Evolutionary conservation across 345 rosid species (phyloP).

Genomic region (Crucihimalaya himalaica): DNA sequence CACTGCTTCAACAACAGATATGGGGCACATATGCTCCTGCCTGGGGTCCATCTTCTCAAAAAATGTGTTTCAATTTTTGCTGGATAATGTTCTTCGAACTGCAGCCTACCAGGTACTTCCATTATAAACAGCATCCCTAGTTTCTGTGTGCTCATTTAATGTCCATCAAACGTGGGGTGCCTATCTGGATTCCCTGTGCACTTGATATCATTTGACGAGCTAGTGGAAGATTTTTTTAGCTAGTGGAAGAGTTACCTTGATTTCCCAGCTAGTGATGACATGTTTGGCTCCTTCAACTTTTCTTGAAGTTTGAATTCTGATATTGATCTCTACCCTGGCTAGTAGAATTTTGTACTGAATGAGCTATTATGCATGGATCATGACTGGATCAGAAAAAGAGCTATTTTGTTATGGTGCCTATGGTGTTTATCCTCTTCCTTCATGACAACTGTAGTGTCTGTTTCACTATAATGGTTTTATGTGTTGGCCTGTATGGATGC

Average conservation of each 20-base stretch:
- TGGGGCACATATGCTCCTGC: constrained; percentile 65
- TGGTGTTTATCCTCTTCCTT: neutral
- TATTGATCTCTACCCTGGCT: neutral
- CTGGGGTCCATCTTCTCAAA: constrained; percentile 72
- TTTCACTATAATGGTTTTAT: neutral
- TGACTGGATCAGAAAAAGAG: constrained; percentile 9
- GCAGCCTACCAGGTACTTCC: constrained; percentile 80
- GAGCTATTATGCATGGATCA: constrained; percentile 19
- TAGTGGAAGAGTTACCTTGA: neutral
- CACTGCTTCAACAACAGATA: constrained; percentile 58
- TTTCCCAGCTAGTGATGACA: neutral
- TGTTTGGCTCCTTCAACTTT: neutral
- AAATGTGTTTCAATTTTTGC: constrained; percentile 78
- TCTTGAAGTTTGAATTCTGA: constrained; percentile 11
- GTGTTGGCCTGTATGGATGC: neutral
- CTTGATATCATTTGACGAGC: constrained; percentile 15
- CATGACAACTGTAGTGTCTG: neutral
- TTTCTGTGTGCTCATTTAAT: constrained; percentile 3
- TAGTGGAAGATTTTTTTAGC: neutral
- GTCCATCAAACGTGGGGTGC: neutral
- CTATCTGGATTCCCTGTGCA: constrained; percentile 8
- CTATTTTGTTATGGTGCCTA: neutral
- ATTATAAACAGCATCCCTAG: neutral
- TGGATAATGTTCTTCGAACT: constrained; percentile 79
- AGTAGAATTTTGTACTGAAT: constrained; percentile 1